These are phyloP conservation scores for Cochlearia excelsa DNA, from an alignment of 345 rosid genomes.

Conservation along the genomic window DNA sequence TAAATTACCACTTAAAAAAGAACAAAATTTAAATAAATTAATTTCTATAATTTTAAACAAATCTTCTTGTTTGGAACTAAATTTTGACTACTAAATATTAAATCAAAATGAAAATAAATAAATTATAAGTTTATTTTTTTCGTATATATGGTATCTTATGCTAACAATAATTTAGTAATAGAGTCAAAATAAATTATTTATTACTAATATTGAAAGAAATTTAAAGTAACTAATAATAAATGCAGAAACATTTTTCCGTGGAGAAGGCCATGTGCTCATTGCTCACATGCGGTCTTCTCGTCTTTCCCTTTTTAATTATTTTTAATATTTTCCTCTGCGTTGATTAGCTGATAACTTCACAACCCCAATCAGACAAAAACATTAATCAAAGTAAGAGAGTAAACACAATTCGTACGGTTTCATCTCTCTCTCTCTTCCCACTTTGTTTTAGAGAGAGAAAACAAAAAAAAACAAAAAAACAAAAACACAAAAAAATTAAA, in stretches of 20 bases:
- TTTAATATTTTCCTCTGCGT: conserved; percentile 5
- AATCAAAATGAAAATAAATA: too few relatives aligned
- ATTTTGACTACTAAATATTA: too few relatives aligned
- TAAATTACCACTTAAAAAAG: too few relatives aligned
- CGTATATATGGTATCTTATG: too few relatives aligned
- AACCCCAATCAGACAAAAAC: conserved; percentile 15
- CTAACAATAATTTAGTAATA: too few relatives aligned
- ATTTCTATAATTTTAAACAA: too few relatives aligned
- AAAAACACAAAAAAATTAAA: background rate
- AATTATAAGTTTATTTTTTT: too few relatives aligned
- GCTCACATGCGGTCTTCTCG: conserved; percentile 39
- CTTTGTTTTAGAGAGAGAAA: too few relatives aligned
- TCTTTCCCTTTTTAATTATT: conserved; percentile 1
- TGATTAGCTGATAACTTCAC: conserved; percentile 23
- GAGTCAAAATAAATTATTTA: too few relatives aligned
- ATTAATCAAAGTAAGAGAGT: background rate
- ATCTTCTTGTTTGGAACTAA: too few relatives aligned
- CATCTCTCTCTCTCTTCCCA: background rate
- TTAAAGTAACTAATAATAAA: background rate
- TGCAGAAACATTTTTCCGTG: conserved; percentile 22
- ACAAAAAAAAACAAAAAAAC: too few relatives aligned
- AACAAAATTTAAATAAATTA: too few relatives aligned
- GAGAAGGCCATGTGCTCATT: conserved; percentile 49
- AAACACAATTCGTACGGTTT: background rate
- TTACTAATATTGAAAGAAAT: background rate